phyloP scores from a whole-genome alignment of 2,329 filamentous ascomycete genomes.

The Aschersonia sp. region DNA sequence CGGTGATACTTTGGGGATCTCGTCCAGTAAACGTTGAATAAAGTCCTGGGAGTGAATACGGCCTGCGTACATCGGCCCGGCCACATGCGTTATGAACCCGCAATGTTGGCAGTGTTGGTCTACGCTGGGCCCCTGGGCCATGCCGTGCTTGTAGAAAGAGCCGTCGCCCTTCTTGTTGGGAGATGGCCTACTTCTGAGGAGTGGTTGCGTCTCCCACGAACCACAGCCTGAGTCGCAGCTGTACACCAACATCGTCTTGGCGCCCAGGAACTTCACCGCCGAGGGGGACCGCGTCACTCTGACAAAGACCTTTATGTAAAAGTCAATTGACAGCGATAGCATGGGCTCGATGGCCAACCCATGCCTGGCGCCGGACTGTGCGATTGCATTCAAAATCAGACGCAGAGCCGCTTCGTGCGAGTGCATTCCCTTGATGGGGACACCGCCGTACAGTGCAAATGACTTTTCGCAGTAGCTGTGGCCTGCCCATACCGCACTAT shows the following conservation, averaged over 20 bases:
- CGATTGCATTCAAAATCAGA: conserved; percentile 70
- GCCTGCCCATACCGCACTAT: conserved; percentile 89
- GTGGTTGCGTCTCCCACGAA: conserved; percentile 72
- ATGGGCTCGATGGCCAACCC: conserved; percentile 82
- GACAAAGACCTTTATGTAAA: conserved; percentile 83
- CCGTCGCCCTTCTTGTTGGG: conserved; percentile 56
- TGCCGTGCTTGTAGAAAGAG: conserved; percentile 63
- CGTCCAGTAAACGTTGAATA: conserved; percentile 61
- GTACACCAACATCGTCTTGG: conserved; percentile 87
- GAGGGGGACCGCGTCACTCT: conserved; percentile 65
- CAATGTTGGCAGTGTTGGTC: conserved; percentile 67
- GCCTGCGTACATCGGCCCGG: conserved; percentile 90
- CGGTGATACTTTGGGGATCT: conserved; percentile 51
- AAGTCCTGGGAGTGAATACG: conserved; percentile 76
- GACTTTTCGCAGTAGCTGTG: conserved; percentile 90
- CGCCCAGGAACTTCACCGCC: conserved; percentile 78
- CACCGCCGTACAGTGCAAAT: conserved; percentile 82
- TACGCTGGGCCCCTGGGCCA: conserved; percentile 55
- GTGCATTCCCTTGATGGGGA: conserved; percentile 70
- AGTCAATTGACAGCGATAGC: conserved; percentile 88
- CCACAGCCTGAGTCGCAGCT: conserved; percentile 84
- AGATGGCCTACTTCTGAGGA: conserved; percentile 54
- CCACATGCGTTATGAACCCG: conserved; percentile 71
- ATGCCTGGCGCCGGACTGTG: conserved; percentile 68
- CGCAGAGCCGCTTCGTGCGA: conserved; percentile 84